Base-by-base conservation (phyloP, 2,329 filamentous ascomycete genomes). In the Xylariales sp. region DNA sequence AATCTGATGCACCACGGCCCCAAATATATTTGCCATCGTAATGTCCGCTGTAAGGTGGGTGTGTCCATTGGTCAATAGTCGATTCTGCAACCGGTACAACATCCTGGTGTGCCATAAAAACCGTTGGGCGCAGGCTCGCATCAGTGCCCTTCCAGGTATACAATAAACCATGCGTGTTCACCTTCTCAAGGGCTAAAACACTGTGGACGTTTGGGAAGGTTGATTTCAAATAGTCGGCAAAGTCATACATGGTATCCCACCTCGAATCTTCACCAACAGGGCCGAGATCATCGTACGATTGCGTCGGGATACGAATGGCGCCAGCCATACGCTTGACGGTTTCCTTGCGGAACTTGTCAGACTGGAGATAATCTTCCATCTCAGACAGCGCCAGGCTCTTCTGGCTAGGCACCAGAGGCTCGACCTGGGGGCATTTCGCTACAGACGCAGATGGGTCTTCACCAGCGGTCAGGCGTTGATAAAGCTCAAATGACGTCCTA, bases 81-180 rank as follows among this genome's bases (percentile, higher is more conserved):
- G 84, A 80, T 5, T 83, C 80, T 1, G 82, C 81, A 0, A 88
- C 87, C 1, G 88, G 88, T 2, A 91, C 88, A 8, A 89, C 87
- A 74, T 91, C 89, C 74, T 90, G 87, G 75, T 90, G 89, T 1
- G 87, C 88, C 81, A 89, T 86, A 45, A 91, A 79, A 28, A 90
- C 78, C 3, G 85, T 83, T 0, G 88, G 87, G 75, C 86, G 87
- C 45, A 88, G 77, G 1, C 73, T 75, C 2, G 76, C 67, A 43
- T 89, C 80, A 6, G 79, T 81, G 3, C 88, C 89, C 46, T 83
- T 68, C 83, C 87, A 87, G 1, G 86, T 88, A 74, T 85, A 89
- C 36, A 90, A 74, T 50, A 90, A 78, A 2, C 85, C 88, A 73
- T 89, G 85, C 1, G 82, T 86, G 75, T 90, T 90, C 71, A 89